Evolutionary conservation across 176 grass and related monocot species (phyloP).

Genomic region (Aegilops tauschii): DNA sequence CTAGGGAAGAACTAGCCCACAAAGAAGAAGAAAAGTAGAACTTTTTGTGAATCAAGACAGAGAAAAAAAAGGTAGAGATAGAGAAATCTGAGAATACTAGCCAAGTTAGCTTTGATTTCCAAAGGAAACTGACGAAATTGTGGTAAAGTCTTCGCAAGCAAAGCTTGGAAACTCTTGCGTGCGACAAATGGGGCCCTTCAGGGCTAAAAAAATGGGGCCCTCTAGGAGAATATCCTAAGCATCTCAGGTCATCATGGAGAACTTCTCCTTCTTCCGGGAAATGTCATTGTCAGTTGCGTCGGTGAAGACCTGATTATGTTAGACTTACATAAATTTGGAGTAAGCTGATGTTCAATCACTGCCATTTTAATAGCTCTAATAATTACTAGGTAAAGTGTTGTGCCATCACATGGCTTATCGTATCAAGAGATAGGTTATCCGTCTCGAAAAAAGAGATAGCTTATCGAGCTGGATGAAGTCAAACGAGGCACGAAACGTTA

Average conservation of each 20-base stretch:
- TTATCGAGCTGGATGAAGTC: not conserved
- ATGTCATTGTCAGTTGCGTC: not conserved
- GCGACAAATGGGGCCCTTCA: not conserved
- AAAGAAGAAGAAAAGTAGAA: not conserved
- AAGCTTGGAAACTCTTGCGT: not conserved
- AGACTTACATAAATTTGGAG: not conserved
- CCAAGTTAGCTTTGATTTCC: not conserved
- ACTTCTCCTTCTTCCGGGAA: not conserved
- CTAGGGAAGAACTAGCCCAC: not conserved
- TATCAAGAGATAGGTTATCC: not conserved
- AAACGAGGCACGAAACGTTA: not conserved
- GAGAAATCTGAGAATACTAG: not conserved
- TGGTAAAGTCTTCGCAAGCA: not conserved
- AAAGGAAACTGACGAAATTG: not conserved
- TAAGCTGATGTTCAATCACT: not conserved
- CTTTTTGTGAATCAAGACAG: not conserved
- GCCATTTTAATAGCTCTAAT: not conserved
- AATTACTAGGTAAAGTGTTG: not conserved
- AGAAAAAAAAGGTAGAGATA: not conserved
- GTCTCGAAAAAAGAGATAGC: not conserved
- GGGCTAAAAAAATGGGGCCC: not conserved
- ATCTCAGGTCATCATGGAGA: not conserved
- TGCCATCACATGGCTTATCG: slow-evolving; percentile 21
- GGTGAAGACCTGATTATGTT: not conserved
- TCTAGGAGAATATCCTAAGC: slow-evolving; percentile 29